Base-by-base conservation (phyloP, 1,139 yeast species). In the Lodderomyces margitis region DNA sequence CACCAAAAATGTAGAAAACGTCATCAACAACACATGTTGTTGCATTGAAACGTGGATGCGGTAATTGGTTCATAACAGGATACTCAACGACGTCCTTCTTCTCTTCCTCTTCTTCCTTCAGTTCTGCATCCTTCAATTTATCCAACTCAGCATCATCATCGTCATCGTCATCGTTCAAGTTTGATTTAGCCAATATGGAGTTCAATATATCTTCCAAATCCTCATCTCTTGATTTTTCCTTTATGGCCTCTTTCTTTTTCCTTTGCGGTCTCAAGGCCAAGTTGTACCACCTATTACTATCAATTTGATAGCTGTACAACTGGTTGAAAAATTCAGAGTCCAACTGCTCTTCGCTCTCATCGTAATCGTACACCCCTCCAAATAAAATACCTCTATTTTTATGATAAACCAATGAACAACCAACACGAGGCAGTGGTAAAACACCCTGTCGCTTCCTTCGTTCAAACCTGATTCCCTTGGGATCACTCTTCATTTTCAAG, bases 301-400 rank as follows among this genome's bases (percentile, higher is more conserved):
- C 97, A 20, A 83, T 72, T 49, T 91, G 95, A 59, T 87, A 91
- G 4, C 94, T 83, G 55, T 81, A 83, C 41, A 92, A 65, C 48
- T 82, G 82, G 57, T 91, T 89, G 66, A 78, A 92, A 58, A 91
- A 92, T 39, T 79, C 81, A 3, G 96, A 87, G 36, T 86, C 94
- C 49, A 92, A 68, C 40, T 86, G 80, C 60, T 92, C 98, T 61
- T 92, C 98, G 27, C 96, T 91, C 62, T 92, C 98, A 51, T 89
- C 96, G 47, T 78, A 86, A 63, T 92, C 98, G 57, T 79, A 91
- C 11, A 92, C 98, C 49, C 98, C 98, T 33, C 98, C 98, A 66
- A 91, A 92, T 58, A 91, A 58, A 12, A 92, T 78, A 45, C 98
- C 98, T 69, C 98, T 80, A 46, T 94, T 95, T 54, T 89, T 87